Evolutionary conservation across 2,329 filamentous ascomycete genomes (phyloP), one percentile per base, ranked within the genome.

Genomic region (Paraphoma chrysanthemicola): DNA sequence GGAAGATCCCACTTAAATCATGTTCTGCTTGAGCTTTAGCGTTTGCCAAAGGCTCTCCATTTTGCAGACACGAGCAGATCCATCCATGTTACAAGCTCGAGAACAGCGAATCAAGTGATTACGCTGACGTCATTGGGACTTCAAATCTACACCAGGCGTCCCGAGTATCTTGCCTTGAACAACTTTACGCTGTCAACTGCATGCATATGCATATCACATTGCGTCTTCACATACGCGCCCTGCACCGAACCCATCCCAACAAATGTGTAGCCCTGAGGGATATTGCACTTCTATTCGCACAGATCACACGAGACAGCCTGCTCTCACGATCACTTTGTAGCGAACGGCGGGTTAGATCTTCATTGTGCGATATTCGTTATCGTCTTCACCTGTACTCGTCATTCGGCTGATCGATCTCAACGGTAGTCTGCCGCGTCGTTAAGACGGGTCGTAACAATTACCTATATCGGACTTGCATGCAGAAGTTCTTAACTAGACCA

Each of bases 181-280:
- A 16, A n/a, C 17, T 59, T 30, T 51, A 43, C 11, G 29, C 49
- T 48, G 36, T 44, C 43, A 23, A 31, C 54, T 62, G 52, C 50
- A 54, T 51, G 53, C 48, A 48, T 36, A 55, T 59, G 56, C 56
- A 57, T 61, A 44, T 53, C 56, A 59, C 51, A 54, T 46, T 50
- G 53, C 54, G 59, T 52, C 33, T 39, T 18, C 46, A 31, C 14
- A 12, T 36, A 28, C 38, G 51, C 50, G 48, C 42, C 55, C 33
- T 30, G 49, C 41, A 46, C 42, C 44, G 43, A 54, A 38, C 36
- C 38, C 33, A 50, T 43, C 56, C 59, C 51, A 49, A 47, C 42
- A 52, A 52, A 18, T 46, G 50, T 33, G 42, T 18, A 52, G 41
- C 36, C 43, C 45, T 52, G 43, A 31, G 33, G 28, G 9, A 6